Evolutionary conservation across 352 stramenopile species (phyloP), one percentile per base, ranked within the genome.

Genomic region (Globisporangium recalcitrans): DNA sequence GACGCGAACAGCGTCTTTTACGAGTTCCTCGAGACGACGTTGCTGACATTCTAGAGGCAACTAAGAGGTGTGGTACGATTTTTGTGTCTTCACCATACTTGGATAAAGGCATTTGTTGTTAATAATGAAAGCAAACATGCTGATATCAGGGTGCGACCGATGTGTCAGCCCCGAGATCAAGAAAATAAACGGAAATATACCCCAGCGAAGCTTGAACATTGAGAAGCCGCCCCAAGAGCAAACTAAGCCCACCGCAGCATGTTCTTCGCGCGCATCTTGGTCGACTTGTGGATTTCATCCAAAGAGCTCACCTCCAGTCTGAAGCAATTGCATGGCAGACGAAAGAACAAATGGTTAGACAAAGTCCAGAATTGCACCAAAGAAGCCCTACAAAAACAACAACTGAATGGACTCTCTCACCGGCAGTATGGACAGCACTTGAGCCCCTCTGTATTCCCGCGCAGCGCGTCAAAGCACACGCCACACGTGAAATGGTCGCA

Each of bases 371-470:
- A 34, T 34, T 13, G 31, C 9, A 42, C 34, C 8, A n/a, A 49
- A 49, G 19, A 55, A 11, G 10, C 7, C 2, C 8, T 13, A 42
- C 11, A 11, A 42, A 16, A 42, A 42, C 34, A 42, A 6, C 16
- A 42, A 42, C 10, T n/a, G n/a, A n/a, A 4, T 16, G 16, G 34
- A 42, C 13, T 42, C 42, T 54, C 60, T 40, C 24, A 82, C 74
- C 80, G 70, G 64, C 80, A 90, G 59, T 88, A 90, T 3, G 80
- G 80, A 24, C 80, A 90, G 56, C 75, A 83, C 53, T 90, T 90
- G 48, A 78, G 61, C 2, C 78, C 77, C n/a, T 71, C 60, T 32
- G 69, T 48, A 29, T 80, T 86, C 26, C 64, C 72, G 9, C 77
- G 71, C 44, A 90, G 65, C 21, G 78, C 78, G 16, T 72, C 66